Percentiles rank a stretch among this genome's conserved stretches.
phyloP scores from a whole-genome alignment of 2,329 filamentous ascomycete species.

The Teratosphaeriaceae sp. region DNA sequence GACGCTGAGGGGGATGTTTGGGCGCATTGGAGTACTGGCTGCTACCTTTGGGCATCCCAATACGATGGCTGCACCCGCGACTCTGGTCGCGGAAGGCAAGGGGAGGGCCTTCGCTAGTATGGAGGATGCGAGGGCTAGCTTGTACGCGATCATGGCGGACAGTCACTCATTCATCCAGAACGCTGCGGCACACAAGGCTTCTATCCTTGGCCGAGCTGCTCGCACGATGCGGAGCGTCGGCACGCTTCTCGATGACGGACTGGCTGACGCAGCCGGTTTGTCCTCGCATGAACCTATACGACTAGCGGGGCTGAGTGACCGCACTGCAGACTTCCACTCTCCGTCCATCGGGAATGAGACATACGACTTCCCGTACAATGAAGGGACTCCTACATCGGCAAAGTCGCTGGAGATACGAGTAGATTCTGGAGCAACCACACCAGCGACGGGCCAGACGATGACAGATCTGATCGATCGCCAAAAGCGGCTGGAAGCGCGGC shows the following conservation, averaged over 20 bases:
- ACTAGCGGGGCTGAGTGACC: no score
- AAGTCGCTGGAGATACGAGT: no score
- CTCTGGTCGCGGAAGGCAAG: neutral
- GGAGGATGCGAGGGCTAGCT: constrained; percentile 4
- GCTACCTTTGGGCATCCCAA: constrained; percentile 12
- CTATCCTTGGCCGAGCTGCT: no score
- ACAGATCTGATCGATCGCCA: neutral
- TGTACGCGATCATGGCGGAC: constrained; percentile 6
- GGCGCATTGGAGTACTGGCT: constrained; percentile 14
- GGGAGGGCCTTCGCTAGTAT: constrained; percentile 1
- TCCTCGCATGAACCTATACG: no score
- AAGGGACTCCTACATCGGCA: no score
- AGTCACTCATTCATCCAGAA: constrained; percentile 3
- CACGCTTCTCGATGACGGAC: no score
- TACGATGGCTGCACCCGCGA: neutral
- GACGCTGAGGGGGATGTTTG: constrained; percentile 12
- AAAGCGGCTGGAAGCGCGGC: neutral
- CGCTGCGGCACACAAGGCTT: constrained; percentile 3
- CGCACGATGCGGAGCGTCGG: no score
- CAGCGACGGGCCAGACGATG: no score
- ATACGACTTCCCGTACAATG: neutral
- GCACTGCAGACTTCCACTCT: no score
- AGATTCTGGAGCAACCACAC: no score
- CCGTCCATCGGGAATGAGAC: no score
- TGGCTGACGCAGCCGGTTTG: neutral